Conservation (phyloP, 805 yeast genomes). For the Zygoascus tannicola region DNA sequence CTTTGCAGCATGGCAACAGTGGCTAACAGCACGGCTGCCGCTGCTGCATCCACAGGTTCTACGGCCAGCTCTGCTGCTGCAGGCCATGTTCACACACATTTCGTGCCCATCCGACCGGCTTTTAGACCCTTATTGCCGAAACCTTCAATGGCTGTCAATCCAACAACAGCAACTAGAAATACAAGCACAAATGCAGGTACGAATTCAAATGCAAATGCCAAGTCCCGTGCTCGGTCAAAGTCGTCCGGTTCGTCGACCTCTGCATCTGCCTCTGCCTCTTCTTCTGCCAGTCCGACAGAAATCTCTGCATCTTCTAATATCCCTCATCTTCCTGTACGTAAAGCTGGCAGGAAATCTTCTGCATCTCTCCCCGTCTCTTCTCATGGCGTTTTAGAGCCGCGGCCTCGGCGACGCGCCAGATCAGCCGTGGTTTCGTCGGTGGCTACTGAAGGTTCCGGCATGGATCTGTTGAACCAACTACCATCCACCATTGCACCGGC, state of each 20-base stretch:
- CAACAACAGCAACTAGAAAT: neutral
- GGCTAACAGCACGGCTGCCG: too few relatives aligned
- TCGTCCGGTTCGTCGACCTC: too few relatives aligned
- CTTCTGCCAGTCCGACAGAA: neutral
- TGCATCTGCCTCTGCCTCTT: neutral
- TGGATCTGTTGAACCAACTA: slow-evolving; percentile 4
- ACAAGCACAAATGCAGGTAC: neutral
- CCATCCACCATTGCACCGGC: slow-evolving; percentile 19
- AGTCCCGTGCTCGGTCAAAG: too few relatives aligned
- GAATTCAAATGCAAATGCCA: neutral
- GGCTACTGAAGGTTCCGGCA: neutral
- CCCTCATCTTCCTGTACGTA: neutral
- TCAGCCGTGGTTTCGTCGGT: neutral
- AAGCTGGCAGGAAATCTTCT: neutral
- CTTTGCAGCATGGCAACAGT: too few relatives aligned
- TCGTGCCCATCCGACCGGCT: slow-evolving; percentile 28
- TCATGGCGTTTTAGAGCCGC: neutral
- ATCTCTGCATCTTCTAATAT: neutral
- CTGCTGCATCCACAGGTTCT: slow-evolving; percentile 3
- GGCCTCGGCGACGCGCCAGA: neutral
- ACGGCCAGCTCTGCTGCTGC: slow-evolving; percentile 4
- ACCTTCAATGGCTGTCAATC: slow-evolving; percentile 18
- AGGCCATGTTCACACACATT: too few relatives aligned
- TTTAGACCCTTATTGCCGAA: slow-evolving; percentile 30
- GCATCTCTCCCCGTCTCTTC: neutral